Percentiles rank a stretch among this genome's conserved stretches.
Conservation (phyloP, 352 stramenopile species). For the Phytopythium cucurbitacearum region DNA sequence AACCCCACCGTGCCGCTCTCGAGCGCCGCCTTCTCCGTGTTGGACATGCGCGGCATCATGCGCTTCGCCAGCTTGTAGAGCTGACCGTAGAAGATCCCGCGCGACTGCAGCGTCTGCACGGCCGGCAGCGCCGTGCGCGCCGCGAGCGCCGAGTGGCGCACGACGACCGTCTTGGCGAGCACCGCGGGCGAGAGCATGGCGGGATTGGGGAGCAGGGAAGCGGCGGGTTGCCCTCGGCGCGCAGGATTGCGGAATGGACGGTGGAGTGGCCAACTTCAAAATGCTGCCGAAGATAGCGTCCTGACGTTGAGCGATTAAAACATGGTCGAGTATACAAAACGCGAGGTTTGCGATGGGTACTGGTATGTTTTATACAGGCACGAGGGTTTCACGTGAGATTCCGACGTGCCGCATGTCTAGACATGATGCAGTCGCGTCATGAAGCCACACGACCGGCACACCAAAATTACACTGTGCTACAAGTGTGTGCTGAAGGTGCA, state of each 20-base stretch:
- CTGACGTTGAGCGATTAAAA: background rate
- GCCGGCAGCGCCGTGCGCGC: conserved; percentile 33
- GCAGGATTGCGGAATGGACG: conserved; percentile 21
- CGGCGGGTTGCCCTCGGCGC: background rate
- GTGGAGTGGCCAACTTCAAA: conserved; percentile 10
- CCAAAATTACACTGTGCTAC: too few species aligned
- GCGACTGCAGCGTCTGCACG: conserved; percentile 54
- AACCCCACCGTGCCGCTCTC: conserved; percentile 96
- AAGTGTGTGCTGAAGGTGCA: too few species aligned
- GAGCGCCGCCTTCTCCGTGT: conserved; percentile 94
- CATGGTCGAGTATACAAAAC: background rate
- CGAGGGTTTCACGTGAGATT: conserved; percentile 5
- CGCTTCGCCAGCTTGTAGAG: conserved; percentile 93
- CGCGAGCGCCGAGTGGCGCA: conserved; percentile 15
- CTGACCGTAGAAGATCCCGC: conserved; percentile 81
- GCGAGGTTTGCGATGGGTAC: background rate
- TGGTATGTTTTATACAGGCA: background rate
- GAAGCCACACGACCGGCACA: too few species aligned
- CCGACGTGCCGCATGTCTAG: background rate
- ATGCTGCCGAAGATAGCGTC: background rate
- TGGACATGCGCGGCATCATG: conserved; percentile 94
- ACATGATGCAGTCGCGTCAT: background rate
- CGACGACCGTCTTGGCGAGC: conserved; percentile 20
- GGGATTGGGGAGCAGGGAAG: too few species aligned
- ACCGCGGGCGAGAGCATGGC: conserved; percentile 30